These are phyloP conservation scores for Paxillus ammoniavirescens DNA, from an alignment of 768 basidiomycete genomes.

Conservation along the genomic window DNA sequence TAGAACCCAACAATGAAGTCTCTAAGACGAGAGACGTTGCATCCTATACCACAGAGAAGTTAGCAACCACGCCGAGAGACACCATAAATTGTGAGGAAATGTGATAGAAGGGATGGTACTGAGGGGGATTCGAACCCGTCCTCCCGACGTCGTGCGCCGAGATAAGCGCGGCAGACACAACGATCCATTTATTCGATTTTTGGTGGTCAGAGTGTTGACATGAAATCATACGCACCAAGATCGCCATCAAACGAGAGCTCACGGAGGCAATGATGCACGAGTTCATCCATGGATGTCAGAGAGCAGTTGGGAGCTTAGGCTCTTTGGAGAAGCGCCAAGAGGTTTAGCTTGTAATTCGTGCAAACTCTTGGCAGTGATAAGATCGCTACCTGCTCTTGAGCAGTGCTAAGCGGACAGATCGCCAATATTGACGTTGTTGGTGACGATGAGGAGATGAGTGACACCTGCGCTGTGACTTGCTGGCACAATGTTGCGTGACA, in stretches of 20 bases:
- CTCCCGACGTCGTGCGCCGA: neutral
- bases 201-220: neutral
- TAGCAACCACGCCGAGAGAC: constrained; percentile 10
- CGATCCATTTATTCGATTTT: neutral
- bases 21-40: constrained; percentile 64
- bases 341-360: neutral
- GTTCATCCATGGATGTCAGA: constrained; percentile 69
- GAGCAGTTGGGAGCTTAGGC: neutral
- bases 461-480: neutral
- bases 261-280: constrained; percentile 79
- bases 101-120: constrained; percentile 17
- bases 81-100: constrained; percentile 20
- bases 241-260: constrained; percentile 91
- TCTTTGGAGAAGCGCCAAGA: neutral
- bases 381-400: neutral
- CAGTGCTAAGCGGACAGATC: neutral
- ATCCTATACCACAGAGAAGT: constrained; percentile 48
- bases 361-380: neutral
- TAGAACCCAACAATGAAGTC: constrained; percentile 74
- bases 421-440: neutral
- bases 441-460: constrained; percentile 3
- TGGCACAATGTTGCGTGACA: neutral
- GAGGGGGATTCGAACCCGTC: constrained; percentile 47
- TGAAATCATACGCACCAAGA: constrained; percentile 58
- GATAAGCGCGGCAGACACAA: neutral